Base-by-base conservation (phyloP, 306 rosid genomes). In the Spatholobus suberectus region DNA sequence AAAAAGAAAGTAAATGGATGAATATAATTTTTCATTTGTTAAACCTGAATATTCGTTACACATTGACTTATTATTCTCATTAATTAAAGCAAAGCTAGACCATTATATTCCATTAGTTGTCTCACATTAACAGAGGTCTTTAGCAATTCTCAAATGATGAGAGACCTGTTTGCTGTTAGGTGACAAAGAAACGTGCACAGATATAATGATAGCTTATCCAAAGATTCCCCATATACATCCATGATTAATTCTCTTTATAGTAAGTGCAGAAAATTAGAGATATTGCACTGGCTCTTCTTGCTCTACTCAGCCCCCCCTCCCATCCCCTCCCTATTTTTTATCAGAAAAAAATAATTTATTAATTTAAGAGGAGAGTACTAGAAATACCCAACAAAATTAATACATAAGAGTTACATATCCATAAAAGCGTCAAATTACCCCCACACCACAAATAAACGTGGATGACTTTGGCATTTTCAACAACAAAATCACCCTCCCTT, bases 111-210 rank as follows among this genome's bases (percentile, higher is more conserved):
- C 65, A 61, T 78, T 73, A 86, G 77, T 81, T 77, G 88, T 69
- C 51, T 81, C 81, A 63, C 72, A 79, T 84, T 73, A 47, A 63
- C 54, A 47, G 84, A 61, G 63, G 65, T 69, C 72, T 51, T 68
- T 38, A 32, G 52, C 63, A 58, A 78, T 46, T 73, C 73, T 78
- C 35, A 82, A 80, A 87, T 77, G 84, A 73, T 80, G 81, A 52
- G 62, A 82, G 81, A 80, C 75, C 15, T 89, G 89, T 87, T 86
- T 83, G 92, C 32, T 76, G 89, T 87, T 86, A 81, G 91, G 97
- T 86, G 90, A 90, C 90, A 88, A 46, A 82, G 46, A 86, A 77
- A 89, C 84, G 91, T 77, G 81, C 66, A 47, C n/a, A 41, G 57
- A 75, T 75, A 73, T 78, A 79, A 79, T 89, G 85, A 90, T 83